phyloP scores from a whole-genome alignment of 169 alveolate genomes.

The Cyclospora cayetanensis region DNA sequence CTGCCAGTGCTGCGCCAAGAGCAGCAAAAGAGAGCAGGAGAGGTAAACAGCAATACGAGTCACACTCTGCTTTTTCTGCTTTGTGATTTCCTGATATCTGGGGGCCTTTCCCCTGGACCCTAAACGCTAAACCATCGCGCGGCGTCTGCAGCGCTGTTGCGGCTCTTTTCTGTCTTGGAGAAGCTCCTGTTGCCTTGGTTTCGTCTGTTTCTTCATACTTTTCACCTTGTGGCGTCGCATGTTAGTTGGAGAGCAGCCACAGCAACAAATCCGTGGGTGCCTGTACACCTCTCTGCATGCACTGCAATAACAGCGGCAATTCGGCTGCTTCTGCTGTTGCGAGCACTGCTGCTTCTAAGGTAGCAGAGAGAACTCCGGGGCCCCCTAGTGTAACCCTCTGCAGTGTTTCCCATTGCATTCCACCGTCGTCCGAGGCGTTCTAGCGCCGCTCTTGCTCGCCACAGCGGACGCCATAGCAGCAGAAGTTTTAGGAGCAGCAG shows the following conservation, averaged over 20 bases:
- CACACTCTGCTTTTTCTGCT: conserved; percentile 44
- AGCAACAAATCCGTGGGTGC: background rate
- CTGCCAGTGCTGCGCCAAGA: conserved; percentile 44
- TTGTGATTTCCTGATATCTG: conserved; percentile 6
- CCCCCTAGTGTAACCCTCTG: background rate
- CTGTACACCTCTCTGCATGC: conserved; percentile 37
- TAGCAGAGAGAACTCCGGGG: background rate
- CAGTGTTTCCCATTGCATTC: background rate
- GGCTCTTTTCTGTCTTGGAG: conserved; percentile 36
- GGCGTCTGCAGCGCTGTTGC: conserved; percentile 52
- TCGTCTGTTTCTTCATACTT: conserved; percentile 6
- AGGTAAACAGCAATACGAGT: conserved; percentile 16
- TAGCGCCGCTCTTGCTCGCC: no score
- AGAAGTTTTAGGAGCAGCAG: background rate
- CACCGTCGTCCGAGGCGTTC: background rate
- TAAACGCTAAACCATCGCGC: conserved; percentile 4
- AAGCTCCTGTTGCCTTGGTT: conserved; percentile 25
- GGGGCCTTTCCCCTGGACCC: conserved; percentile 37
- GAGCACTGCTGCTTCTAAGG: conserved; percentile 19
- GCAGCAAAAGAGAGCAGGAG: conserved; percentile 4
- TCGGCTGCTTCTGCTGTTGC: conserved; percentile 12
- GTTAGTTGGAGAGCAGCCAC: conserved; percentile 44
- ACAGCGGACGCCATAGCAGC: background rate
- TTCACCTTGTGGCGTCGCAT: background rate
- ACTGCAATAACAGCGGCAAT: conserved; percentile 17